Evolutionary conservation across 441 rosid species (phyloP).

Genomic region (Pelargonium myrrhifolium): DNA sequence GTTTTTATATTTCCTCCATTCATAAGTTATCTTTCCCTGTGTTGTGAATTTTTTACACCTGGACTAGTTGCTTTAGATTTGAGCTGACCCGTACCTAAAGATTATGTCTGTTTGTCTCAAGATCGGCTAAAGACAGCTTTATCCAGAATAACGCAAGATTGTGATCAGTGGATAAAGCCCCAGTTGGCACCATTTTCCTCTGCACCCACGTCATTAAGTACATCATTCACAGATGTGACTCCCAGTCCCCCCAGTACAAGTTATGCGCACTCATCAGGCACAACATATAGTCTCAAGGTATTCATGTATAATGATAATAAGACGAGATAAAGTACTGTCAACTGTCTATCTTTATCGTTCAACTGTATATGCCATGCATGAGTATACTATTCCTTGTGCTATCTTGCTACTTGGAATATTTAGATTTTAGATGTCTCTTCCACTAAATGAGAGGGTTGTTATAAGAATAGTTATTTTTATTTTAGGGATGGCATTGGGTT

Average conservation of each 20-base stretch:
- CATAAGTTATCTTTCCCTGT: slow-evolving; percentile 6
- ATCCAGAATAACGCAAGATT: slow-evolving; percentile 78
- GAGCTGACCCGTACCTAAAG: slow-evolving; percentile 7
- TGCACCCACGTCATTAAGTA: slow-evolving; percentile 37
- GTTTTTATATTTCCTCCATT: slow-evolving; percentile 16
- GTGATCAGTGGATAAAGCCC: slow-evolving; percentile 88
- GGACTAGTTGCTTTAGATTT: slow-evolving; percentile 8
- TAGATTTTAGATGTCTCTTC: neutral
- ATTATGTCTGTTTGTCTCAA: slow-evolving; percentile 28
- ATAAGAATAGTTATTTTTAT: neutral
- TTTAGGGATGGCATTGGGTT: neutral
- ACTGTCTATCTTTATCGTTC: neutral
- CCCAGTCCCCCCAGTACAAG: slow-evolving; percentile 48
- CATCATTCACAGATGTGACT: slow-evolving; percentile 50
- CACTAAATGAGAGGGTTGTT: neutral
- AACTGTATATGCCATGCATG: neutral
- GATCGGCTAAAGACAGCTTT: slow-evolving; percentile 79
- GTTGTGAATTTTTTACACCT: slow-evolving; percentile 4
- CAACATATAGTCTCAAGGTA: slow-evolving; percentile 87
- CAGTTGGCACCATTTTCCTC: slow-evolving; percentile 42
- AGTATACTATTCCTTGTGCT: neutral
- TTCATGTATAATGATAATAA: slow-evolving; percentile 10
- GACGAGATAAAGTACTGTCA: neutral
- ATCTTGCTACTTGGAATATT: neutral
- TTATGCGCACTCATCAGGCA: slow-evolving; percentile 37